Percentiles rank a stretch among this genome's conserved stretches.
phyloP scores from a whole-genome alignment of 2,329 filamentous ascomycete genomes.

The Colletotrichum graminicola region DNA sequence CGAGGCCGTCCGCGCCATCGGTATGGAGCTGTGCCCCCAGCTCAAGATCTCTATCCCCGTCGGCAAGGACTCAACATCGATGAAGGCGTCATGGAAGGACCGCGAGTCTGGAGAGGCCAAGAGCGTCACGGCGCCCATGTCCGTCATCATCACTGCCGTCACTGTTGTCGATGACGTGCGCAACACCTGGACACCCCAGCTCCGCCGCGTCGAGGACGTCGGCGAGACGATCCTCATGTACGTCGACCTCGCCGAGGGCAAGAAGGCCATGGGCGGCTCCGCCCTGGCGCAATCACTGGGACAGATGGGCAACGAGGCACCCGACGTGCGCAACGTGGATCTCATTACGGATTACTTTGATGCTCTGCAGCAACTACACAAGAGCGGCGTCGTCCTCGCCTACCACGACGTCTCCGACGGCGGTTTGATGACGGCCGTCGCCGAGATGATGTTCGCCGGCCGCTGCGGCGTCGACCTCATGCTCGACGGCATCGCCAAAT shows the following conservation, averaged over 20 bases:
- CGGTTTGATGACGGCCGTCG: constrained; percentile 88
- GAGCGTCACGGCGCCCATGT: constrained; percentile 93
- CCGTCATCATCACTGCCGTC: constrained; percentile 91
- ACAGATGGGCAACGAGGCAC: constrained; percentile 85
- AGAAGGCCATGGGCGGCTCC: constrained; percentile 88
- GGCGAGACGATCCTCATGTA: constrained; percentile 91
- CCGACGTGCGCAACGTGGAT: constrained; percentile 86
- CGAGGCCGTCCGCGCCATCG: constrained; percentile 92
- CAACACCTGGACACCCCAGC: constrained; percentile 93
- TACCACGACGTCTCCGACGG: constrained; percentile 97
- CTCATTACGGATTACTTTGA: constrained; percentile 92
- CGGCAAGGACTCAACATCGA: constrained; percentile 97
- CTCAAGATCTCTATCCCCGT: constrained; percentile 96
- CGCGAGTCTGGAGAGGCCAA: constrained; percentile 73
- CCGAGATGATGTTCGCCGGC: constrained; percentile 98
- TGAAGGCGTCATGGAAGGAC: constrained; percentile 97
- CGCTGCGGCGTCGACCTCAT: constrained; percentile 88
- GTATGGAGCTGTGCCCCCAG: constrained; percentile 89
- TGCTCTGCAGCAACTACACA: constrained; percentile 76
- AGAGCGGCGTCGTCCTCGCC: constrained; percentile 78
- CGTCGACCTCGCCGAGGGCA: constrained; percentile 87
- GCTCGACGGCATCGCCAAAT: constrained; percentile 78
- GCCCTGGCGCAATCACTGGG: constrained; percentile 91
- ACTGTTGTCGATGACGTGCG: constrained; percentile 84
- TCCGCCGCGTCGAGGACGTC: constrained; percentile 85